These are phyloP conservation scores for Ophiosphaerella narmari DNA, from an alignment of 2,329 filamentous ascomycete genomes.

Conservation along the genomic window DNA sequence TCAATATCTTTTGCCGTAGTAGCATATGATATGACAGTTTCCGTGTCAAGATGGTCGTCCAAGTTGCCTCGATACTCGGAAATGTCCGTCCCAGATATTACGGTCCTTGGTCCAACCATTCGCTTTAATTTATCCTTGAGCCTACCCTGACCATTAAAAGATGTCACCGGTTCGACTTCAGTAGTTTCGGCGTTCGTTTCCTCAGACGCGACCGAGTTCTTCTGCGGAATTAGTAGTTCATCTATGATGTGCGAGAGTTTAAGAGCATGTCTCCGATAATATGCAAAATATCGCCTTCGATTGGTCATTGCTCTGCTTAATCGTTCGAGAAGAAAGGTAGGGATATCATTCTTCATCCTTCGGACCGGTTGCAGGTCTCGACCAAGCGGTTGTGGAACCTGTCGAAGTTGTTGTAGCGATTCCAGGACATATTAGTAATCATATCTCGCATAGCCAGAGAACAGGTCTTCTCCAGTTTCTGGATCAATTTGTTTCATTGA, in stretches of 20 bases:
- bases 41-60: background rate
- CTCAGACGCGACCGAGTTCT: background rate
- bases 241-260: constrained; percentile 1
- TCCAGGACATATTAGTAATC: constrained; percentile 4
- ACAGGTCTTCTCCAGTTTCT: constrained; percentile 2
- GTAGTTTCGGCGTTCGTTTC: background rate
- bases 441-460: background rate
- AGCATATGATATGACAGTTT: constrained; percentile 5
- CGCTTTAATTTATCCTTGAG: background rate
- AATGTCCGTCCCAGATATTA: constrained; percentile 2
- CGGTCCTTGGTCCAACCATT: background rate
- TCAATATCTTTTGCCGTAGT: constrained; percentile 3
- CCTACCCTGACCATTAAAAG: background rate
- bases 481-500: background rate
- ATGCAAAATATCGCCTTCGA: constrained; percentile 1
- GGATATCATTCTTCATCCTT: background rate
- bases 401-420: background rate
- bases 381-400: background rate
- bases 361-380: background rate
- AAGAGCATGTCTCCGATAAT: constrained; percentile 1
- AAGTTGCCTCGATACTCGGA: background rate
- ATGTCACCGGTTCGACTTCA: background rate
- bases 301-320: constrained; percentile 1
- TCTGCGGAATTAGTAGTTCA: background rate
- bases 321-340: constrained; percentile 3